Evolutionary conservation across 129 eudicot species (phyloP).

Genomic region (Ambrosia trifida): DNA sequence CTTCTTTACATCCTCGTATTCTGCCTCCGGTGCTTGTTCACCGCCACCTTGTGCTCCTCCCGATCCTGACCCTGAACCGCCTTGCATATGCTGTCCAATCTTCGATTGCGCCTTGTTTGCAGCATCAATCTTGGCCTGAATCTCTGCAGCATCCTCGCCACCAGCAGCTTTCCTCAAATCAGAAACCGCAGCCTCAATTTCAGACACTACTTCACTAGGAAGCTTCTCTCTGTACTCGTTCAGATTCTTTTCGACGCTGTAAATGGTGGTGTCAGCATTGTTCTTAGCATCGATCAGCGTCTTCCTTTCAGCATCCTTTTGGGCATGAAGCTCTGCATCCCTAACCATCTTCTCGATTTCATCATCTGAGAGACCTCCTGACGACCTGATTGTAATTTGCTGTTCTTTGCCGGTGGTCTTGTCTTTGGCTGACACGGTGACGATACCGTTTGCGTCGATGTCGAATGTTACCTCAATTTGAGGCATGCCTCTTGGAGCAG

Average conservation of each 20-base stretch:
- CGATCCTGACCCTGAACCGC: slow-evolving; percentile 38
- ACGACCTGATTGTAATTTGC: slow-evolving; percentile 88
- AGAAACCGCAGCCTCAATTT: slow-evolving; percentile 71
- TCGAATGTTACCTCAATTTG: slow-evolving; percentile 98
- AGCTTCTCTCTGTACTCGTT: slow-evolving; percentile 82
- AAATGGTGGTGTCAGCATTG: slow-evolving; percentile 79
- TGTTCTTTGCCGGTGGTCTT: slow-evolving; percentile 85
- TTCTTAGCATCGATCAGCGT: slow-evolving; percentile 71
- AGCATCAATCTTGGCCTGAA: slow-evolving; percentile 70
- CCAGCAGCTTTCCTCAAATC: slow-evolving; percentile 65
- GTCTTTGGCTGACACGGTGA: slow-evolving; percentile 93
- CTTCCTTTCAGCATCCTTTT: slow-evolving; percentile 75
- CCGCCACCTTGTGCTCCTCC: slow-evolving; percentile 51
- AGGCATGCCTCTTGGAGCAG: slow-evolving; percentile 90
- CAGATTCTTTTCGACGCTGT: slow-evolving; percentile 81
- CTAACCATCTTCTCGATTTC: slow-evolving; percentile 93
- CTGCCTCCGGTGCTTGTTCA: slow-evolving; percentile 81
- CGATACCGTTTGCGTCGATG: slow-evolving; percentile 93
- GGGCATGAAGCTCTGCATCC: slow-evolving; percentile 89
- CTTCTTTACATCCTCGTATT: slow-evolving; percentile 97
- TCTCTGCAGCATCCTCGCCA: slow-evolving; percentile 57
- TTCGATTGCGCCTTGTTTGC: slow-evolving; percentile 86
- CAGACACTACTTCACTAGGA: slow-evolving; percentile 67
- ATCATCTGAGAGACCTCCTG: slow-evolving; percentile 83
- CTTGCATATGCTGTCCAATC: slow-evolving; percentile 90